These are phyloP conservation scores for Cyclanthera cordifolia DNA, from an alignment of 306 rosid genomes.

Conservation along the genomic window DNA sequence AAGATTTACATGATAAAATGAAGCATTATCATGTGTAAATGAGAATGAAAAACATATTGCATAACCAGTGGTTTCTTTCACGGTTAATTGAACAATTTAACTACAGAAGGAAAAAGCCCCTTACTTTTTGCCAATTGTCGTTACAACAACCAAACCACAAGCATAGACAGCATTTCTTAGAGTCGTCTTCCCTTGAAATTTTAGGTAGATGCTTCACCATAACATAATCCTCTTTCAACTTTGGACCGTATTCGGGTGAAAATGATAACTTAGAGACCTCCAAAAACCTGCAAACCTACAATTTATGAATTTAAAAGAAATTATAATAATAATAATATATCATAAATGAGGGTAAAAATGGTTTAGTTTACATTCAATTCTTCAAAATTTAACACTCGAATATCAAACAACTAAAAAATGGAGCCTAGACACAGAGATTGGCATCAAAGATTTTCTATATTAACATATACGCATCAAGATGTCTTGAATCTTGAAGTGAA, in stretches of 20 bases:
- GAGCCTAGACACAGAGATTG: not conserved
- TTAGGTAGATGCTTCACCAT: constrained; percentile 92
- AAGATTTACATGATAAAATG: not conserved
- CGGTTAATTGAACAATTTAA: not conserved
- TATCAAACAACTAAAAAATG: constrained; percentile 4
- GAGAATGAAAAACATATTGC: not conserved
- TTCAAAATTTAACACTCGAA: not conserved
- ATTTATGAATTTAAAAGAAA: constrained; percentile 16
- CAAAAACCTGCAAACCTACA: constrained; percentile 94
- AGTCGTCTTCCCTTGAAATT: constrained; percentile 43
- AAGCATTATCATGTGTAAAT: not conserved
- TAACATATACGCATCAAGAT: not conserved
- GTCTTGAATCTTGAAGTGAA: not conserved
- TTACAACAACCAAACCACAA: constrained; percentile 69
- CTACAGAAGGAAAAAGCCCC: not conserved
- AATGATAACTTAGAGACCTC: constrained; percentile 92
- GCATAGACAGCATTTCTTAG: constrained; percentile 66
- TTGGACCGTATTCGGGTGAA: constrained; percentile 90
- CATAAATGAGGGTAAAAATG: constrained; percentile 6
- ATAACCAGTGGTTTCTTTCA: not conserved
- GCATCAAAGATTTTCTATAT: not conserved
- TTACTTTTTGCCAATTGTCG: constrained; percentile 98
- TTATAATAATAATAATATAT: constrained; percentile 12
- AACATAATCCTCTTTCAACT: constrained; percentile 84
- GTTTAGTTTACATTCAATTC: not conserved